Conservation (phyloP, 2,329 filamentous ascomycete species). For the Fusarium chlamydosporum region DNA sequence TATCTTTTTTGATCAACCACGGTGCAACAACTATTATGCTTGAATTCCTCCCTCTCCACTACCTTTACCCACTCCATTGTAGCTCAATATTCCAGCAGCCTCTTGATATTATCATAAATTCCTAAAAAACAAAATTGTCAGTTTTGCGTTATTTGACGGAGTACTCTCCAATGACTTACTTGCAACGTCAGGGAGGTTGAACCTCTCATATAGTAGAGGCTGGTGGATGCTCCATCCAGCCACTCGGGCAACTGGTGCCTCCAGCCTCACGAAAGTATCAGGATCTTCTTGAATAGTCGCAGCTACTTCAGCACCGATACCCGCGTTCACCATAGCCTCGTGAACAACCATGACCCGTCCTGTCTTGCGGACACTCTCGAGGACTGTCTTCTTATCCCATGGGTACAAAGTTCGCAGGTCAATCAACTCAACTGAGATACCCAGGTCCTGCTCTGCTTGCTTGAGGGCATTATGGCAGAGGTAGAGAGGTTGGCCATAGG, state of each 20-base stretch:
- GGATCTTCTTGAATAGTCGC: conserved; percentile 86
- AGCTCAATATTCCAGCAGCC: conserved; percentile 72
- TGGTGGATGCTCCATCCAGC: conserved; percentile 92
- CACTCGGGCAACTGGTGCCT: conserved; percentile 87
- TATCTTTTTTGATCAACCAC: background rate
- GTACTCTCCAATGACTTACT: conserved; percentile 70
- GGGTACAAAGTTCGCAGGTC: conserved; percentile 91
- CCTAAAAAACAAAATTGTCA: conserved; percentile 60
- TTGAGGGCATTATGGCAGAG: conserved; percentile 83
- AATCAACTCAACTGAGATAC: conserved; percentile 84
- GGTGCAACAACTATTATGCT: background rate
- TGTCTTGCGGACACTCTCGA: conserved; percentile 88
- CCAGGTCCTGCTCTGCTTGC: conserved; percentile 80
- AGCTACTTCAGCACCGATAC: conserved; percentile 89
- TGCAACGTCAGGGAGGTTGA: conserved; percentile 86
- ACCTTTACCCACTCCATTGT: background rate
- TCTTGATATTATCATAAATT: conserved; percentile 79
- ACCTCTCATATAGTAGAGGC: conserved; percentile 82
- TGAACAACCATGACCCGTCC: conserved; percentile 90
- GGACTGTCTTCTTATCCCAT: conserved; percentile 86
- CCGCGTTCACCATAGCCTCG: conserved; percentile 91
- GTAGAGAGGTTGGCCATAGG: conserved; percentile 91
- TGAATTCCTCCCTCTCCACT: background rate
- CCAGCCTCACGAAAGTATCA: conserved; percentile 82
- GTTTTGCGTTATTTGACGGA: background rate